These are phyloP conservation scores for Cyberlindnera xylosilytica DNA, from an alignment of 805 yeast genomes.

Conservation along the genomic window DNA sequence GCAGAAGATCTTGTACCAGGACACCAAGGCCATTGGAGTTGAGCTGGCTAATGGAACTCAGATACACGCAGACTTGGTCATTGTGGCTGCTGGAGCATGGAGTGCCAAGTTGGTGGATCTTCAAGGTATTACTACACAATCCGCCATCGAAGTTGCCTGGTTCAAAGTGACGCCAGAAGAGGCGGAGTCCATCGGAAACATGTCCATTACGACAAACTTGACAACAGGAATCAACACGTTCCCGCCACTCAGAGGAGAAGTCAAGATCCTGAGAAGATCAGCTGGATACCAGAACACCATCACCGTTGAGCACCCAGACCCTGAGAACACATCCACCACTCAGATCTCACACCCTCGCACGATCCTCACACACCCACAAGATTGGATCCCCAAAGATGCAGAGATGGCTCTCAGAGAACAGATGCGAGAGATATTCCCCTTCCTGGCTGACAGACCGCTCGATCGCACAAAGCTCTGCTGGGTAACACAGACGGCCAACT, in stretches of 20 bases:
- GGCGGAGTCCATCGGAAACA: neutral
- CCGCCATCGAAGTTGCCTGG: slow-evolving; percentile 14
- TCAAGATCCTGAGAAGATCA: slow-evolving; percentile 11
- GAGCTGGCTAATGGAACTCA: slow-evolving; percentile 3
- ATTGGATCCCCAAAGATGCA: slow-evolving; percentile 13
- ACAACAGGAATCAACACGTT: slow-evolving; percentile 12
- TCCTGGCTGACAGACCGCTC: slow-evolving; percentile 9
- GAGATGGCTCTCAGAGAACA: slow-evolving; percentile 18
- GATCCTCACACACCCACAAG: slow-evolving; percentile 6
- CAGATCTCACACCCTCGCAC: slow-evolving; percentile 10
- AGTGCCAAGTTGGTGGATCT: slow-evolving; percentile 11
- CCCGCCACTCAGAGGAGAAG: slow-evolving; percentile 12
- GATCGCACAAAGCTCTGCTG: slow-evolving; percentile 36
- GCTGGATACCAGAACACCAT: slow-evolving; percentile 8
- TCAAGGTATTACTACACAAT: neutral
- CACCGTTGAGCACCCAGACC: neutral
- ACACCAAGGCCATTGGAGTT: slow-evolving; percentile 5
- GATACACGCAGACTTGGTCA: slow-evolving; percentile 4
- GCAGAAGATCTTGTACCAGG: slow-evolving; percentile 4
- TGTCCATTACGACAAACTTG: slow-evolving; percentile 13
- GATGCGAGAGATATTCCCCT: slow-evolving; percentile 26
- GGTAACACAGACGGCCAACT: slow-evolving; percentile 29
- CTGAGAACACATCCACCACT: neutral
- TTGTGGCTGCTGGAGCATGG: slow-evolving; percentile 19
- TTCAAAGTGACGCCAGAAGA: slow-evolving; percentile 9